Base-by-base conservation (phyloP, 768 basidiomycete genomes). In the Austroboletus eburneus region DNA sequence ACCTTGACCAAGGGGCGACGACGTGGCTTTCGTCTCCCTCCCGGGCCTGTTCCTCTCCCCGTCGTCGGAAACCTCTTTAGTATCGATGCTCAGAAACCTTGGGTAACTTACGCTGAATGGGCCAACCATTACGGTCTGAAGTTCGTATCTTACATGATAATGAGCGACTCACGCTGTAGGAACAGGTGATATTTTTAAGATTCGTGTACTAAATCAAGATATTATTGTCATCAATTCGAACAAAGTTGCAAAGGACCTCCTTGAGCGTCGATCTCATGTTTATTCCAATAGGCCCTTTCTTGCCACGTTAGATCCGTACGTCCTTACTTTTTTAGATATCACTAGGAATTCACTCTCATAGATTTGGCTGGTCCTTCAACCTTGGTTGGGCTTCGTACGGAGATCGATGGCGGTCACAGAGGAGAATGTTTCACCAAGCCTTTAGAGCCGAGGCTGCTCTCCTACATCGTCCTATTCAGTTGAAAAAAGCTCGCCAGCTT, bases 221-320 rank as follows among this genome's bases (percentile, higher is more conserved):
- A 50, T 57, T 29, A 45, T 63, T n/a, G 46, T 62, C 7, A 46
- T 66, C 9, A 66, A 52, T 52, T 59, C 61, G 16, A 43, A 51
- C 21, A 54, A 56, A 37, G 29, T 62, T 33, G 62, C 64, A n/a
- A 50, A 48, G 21, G 65, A 64, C 0, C 51, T 67, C 7, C 45
- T 67, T 13, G 66, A 67, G 1, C 53, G 46, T 10, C 51, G 65
- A 13, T 63, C 61, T 0, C 20, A 25, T 20, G 51, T 58, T 29
- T 66, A 66, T 35, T 64, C 66, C 7, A 64, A 67, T 33, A 58
- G 57, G 24, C 48, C 59, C 8, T 24, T 46, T 17, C 13, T 55
- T 9, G 50, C 57, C 20, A 48, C 54, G 4, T 46, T 18, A 25
- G 53, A 50, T 21, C 48, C 45, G 59, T 61, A 12, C 12, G 52